Conservation (phyloP, 441 rosid genomes). For the Theobroma grandiflorum region DNA sequence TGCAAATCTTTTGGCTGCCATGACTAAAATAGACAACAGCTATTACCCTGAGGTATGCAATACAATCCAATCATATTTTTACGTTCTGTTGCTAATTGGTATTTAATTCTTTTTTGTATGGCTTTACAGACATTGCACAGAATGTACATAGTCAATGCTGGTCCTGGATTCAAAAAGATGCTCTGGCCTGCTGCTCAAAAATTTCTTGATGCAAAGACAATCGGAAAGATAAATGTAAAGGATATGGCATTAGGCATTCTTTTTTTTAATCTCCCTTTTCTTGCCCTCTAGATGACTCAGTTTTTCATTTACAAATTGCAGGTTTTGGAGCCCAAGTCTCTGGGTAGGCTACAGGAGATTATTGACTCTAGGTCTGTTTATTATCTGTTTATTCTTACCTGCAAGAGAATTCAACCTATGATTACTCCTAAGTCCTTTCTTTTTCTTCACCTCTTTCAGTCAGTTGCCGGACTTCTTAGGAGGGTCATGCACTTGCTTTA, state of each 20-base stretch:
- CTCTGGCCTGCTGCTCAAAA: conserved; percentile 99
- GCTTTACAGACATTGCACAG: conserved; percentile 79
- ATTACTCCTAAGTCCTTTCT: conserved; percentile 22
- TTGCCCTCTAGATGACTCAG: conserved; percentile 15
- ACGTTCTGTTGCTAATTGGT: conserved; percentile 20
- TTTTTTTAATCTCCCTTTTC: conserved; percentile 25
- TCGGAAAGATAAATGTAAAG: conserved; percentile 82
- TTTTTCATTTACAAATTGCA: conserved; percentile 42
- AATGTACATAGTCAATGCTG: conserved; percentile 94
- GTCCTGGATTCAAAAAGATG: conserved; percentile 94
- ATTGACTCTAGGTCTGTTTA: conserved; percentile 75
- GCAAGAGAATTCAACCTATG: background rate
- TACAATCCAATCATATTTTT: conserved; percentile 22
- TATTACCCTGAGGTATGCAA: conserved; percentile 94
- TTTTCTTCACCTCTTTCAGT: conserved; percentile 52
- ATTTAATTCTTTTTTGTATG: conserved; percentile 30
- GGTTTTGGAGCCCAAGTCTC: conserved; percentile 88
- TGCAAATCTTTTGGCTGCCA: conserved; percentile 78
- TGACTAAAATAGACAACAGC: conserved; percentile 82
- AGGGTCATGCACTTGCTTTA: conserved; percentile 88
- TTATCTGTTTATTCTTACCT: conserved; percentile 28
- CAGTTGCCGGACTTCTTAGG: conserved; percentile 97
- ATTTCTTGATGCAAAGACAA: conserved; percentile 86
- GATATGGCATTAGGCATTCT: conserved; percentile 28
- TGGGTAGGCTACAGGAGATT: conserved; percentile 77